Conservation (phyloP, 2,329 filamentous ascomycete species). For the Fusarium euwallaceae region DNA sequence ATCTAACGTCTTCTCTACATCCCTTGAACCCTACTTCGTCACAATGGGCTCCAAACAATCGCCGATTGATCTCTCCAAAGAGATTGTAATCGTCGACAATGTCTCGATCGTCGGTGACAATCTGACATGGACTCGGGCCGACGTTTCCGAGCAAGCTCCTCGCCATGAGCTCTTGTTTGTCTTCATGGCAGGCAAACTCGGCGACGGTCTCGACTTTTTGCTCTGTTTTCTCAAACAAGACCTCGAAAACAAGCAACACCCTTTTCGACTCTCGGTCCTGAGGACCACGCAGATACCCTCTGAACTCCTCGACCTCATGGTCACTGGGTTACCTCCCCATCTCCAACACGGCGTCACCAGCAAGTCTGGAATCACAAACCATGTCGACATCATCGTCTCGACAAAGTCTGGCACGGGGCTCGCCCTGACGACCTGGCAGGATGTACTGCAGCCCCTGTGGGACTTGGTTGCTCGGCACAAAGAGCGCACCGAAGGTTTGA, state of each 20-base stretch:
- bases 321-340: constrained; percentile 56
- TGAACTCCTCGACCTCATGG: constrained; percentile 52
- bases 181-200: constrained; percentile 20
- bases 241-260: constrained; percentile 40
- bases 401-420: constrained; percentile 73
- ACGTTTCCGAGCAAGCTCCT: constrained; percentile 26
- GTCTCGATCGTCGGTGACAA: constrained; percentile 41
- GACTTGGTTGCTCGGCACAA: constrained; percentile 50
- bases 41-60: constrained; percentile 25
- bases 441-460: constrained; percentile 69
- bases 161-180: constrained; percentile 49
- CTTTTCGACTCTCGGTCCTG: constrained; percentile 47
- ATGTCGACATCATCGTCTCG: constrained; percentile 76
- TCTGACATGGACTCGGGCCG: constrained; percentile 47
- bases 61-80: neutral
- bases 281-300: constrained; percentile 53
- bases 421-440: constrained; percentile 68
- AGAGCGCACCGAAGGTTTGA: neutral
- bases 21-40: neutral
- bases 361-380: constrained; percentile 36
- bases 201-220: constrained; percentile 31
- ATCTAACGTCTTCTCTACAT: neutral
- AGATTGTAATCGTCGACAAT: constrained; percentile 23
- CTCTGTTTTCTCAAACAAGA: constrained; percentile 58
- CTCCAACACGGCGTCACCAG: constrained; percentile 41